Conservation (phyloP, 2,329 filamentous ascomycete species). For the Penicillium decumbens region DNA sequence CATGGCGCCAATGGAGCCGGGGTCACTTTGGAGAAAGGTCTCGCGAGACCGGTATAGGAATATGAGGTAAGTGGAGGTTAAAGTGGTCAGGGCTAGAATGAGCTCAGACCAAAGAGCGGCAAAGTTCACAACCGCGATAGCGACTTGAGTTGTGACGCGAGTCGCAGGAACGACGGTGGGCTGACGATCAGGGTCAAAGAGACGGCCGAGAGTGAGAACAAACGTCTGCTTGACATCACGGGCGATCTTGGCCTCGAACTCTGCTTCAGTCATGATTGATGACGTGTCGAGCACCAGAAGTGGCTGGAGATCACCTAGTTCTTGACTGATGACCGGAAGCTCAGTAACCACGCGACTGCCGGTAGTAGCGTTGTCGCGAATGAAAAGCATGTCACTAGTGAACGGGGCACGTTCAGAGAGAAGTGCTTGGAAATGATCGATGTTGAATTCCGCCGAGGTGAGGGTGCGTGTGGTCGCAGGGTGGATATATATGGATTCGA, state of each 20-base stretch:
- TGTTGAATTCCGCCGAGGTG: constrained; percentile 25
- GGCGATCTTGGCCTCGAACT: constrained; percentile 27
- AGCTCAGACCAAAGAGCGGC: constrained; percentile 30
- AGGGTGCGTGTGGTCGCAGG: constrained; percentile 18
- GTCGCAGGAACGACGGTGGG: constrained; percentile 21
- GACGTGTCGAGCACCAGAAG: constrained; percentile 30
- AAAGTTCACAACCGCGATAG: constrained; percentile 28
- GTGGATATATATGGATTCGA: constrained; percentile 23
- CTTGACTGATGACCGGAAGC: constrained; percentile 31
- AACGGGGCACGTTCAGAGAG: constrained; percentile 30
- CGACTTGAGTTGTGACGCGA: constrained; percentile 24
- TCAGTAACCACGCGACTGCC: constrained; percentile 27
- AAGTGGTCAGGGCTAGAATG: constrained; percentile 23
- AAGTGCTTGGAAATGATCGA: constrained; percentile 30
- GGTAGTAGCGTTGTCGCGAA: constrained; percentile 27
- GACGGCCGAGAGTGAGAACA: constrained; percentile 28
- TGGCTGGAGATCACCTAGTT: constrained; percentile 29
- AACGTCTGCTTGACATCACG: constrained; percentile 30
- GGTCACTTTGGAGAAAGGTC: constrained; percentile 32
- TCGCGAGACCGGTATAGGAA: constrained; percentile 27
- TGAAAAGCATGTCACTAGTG: constrained; percentile 34
- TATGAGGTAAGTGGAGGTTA: constrained; percentile 26
- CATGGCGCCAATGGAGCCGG: constrained; percentile 34
- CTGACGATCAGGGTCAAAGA: constrained; percentile 28
- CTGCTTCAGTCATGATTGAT: constrained; percentile 25